These are phyloP conservation scores for Phlebiopsis gigantea DNA, from an alignment of 768 basidiomycete species.

Conservation along the genomic window DNA sequence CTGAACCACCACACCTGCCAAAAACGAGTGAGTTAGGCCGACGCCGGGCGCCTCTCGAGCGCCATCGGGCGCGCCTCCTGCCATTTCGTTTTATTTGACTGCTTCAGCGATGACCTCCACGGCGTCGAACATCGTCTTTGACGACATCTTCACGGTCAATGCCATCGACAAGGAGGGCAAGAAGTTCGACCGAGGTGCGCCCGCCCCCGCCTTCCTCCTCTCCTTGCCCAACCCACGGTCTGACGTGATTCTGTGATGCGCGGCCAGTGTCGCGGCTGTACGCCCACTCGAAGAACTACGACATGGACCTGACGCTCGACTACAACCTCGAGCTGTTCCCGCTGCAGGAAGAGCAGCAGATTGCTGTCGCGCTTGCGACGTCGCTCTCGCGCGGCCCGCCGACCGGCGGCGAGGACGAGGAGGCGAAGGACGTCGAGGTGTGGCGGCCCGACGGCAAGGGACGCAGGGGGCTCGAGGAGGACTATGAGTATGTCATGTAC, in stretches of 20 bases:
- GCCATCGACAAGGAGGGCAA: constrained; percentile 89
- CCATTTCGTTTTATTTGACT: no score
- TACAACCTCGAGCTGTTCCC: constrained; percentile 92
- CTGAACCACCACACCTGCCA: neutral
- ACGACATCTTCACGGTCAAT: constrained; percentile 87
- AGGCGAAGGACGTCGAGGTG: constrained; percentile 71
- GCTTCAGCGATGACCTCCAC: constrained; percentile 18
- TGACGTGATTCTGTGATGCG: constrained; percentile 5
- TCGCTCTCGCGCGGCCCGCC: constrained; percentile 59
- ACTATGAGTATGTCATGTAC: constrained; percentile 99
- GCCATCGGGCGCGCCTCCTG: no score
- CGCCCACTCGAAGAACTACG: constrained; percentile 85
- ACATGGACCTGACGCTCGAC: constrained; percentile 91
- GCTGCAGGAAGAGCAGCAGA: constrained; percentile 57
- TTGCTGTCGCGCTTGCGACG: constrained; percentile 83
- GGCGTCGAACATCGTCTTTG: constrained; percentile 79
- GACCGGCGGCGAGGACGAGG: constrained; percentile 41
- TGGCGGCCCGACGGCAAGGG: constrained; percentile 87
- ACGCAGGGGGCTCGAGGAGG: constrained; percentile 78
- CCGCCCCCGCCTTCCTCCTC: neutral
- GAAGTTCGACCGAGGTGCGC: constrained; percentile 94
- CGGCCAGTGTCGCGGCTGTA: constrained; percentile 81
- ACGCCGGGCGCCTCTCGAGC: neutral
- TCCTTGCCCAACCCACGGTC: neutral
- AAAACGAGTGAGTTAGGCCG: neutral